A percentile compares a stretch with the other conserved stretches of the same genome.
phyloP scores from a whole-genome alignment of 169 alveolate species.

The Eimeria mitis region DNA sequence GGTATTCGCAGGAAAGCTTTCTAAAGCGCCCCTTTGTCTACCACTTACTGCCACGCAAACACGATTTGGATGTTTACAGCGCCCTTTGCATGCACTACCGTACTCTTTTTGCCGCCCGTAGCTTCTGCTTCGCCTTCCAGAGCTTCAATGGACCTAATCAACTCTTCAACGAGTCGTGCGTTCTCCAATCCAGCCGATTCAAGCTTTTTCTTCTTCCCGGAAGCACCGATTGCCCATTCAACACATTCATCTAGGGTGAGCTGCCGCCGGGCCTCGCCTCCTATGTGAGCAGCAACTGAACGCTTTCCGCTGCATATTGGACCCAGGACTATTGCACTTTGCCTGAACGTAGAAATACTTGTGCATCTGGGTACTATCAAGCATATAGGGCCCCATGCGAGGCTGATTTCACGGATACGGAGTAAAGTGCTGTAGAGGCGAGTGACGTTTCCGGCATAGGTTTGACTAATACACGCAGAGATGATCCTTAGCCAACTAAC shows the following conservation, averaged over 20 bases:
- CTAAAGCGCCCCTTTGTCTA: not conserved
- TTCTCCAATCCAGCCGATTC: slow-evolving; percentile 65
- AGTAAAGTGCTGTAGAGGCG: not conserved
- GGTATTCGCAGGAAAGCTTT: not conserved
- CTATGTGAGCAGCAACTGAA: slow-evolving; percentile 74
- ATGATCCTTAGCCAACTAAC: not conserved
- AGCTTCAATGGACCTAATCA: slow-evolving; percentile 32
- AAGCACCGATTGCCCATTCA: slow-evolving; percentile 47
- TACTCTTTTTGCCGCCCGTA: slow-evolving; percentile 34
- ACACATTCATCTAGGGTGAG: slow-evolving; percentile 80
- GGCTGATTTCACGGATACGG: not conserved
- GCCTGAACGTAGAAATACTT: slow-evolving; percentile 39
- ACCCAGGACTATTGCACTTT: slow-evolving; percentile 83
- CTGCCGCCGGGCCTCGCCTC: slow-evolving; percentile 48
- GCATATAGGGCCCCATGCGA: not conserved
- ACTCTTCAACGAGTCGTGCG: slow-evolving; percentile 78
- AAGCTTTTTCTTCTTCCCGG: slow-evolving; percentile 50
- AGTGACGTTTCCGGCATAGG: not conserved
- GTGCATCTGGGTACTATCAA: not conserved
- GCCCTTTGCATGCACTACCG: not conserved
- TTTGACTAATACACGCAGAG: not conserved
- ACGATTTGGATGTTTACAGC: not conserved
- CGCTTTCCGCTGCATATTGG: slow-evolving; percentile 83
- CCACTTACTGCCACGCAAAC: not conserved
- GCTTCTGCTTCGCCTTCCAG: slow-evolving; percentile 56